phyloP scores from a whole-genome alignment of 305 asterid genomes.

The Fraxinus sp. region DNA sequence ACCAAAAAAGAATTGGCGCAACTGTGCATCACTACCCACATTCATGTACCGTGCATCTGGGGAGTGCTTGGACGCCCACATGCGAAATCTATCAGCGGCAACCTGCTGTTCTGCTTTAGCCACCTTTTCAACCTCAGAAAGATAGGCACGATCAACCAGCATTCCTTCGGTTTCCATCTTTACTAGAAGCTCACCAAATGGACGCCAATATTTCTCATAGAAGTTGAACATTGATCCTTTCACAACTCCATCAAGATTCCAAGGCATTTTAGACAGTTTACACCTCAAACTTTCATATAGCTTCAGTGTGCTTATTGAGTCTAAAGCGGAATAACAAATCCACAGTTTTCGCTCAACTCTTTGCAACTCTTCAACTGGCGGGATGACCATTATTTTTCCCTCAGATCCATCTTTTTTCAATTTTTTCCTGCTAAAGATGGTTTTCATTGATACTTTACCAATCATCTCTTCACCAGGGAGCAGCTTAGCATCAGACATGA shows the following conservation, averaged over 20 bases:
- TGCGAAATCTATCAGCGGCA: conserved; percentile 84
- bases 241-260: conserved; percentile 67
- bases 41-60: conserved; percentile 85
- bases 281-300: conserved; percentile 79
- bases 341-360: conserved; percentile 67
- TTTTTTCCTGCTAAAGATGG: conserved; percentile 74
- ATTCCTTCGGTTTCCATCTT: conserved; percentile 92
- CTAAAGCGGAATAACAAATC: conserved; percentile 92
- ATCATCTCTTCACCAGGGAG: conserved; percentile 61
- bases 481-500: conserved; percentile 70
- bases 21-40: conserved; percentile 91
- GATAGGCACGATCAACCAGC: conserved; percentile 90
- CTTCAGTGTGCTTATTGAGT: conserved; percentile 88
- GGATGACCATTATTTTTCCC: conserved; percentile 69
- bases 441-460: conserved; percentile 95
- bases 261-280: conserved; percentile 54
- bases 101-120: conserved; percentile 80
- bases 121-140: conserved; percentile 85
- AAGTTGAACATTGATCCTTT: conserved; percentile 79
- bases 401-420: conserved; percentile 83
- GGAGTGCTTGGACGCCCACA: conserved; percentile 87
- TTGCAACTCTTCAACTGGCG: conserved; percentile 90
- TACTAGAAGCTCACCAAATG: conserved; percentile 92
- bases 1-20: conserved; percentile 88
- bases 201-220: conserved; percentile 71